Base-by-base conservation (phyloP, 495 filamentous ascomycete species). In the Tuber indicum region DNA sequence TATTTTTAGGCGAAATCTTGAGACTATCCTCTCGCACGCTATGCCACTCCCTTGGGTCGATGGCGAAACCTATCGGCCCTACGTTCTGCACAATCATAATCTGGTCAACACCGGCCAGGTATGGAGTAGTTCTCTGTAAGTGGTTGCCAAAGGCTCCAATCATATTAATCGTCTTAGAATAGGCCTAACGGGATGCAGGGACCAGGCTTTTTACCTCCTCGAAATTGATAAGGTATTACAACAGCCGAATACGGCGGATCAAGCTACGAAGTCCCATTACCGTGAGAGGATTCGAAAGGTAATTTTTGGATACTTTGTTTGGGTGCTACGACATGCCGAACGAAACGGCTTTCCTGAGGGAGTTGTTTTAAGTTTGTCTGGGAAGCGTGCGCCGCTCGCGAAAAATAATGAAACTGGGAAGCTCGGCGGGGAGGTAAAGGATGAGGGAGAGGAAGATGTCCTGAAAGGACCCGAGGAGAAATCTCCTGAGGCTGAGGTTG, bases 11-110 rank as follows among this genome's bases (percentile, higher is more conserved):
- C 52, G 52, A 32, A 62, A 62, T n/a, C 52, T 62, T 32, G 52
- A 62, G 52, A 62, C 52, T 62, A 62, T 62, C 26, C 52, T 62
- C 52, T 62, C 52, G n/a, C 52, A 62, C 14, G 52, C 52, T 26
- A 62, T 41, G 52, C 52, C 52, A 62, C n/a, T 62, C 0, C 52
- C 52, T 14, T 2, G 2, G n/a, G 4, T 62, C 1, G 12, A 32
- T 32, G 52, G 12, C n/a, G 52, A 62, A 26, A 5, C 1, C n/a
- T 62, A 62, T 12, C 52, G 14, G 52, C 52, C 52, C 26, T 62
- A 62, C 26, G 52, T 62, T 62, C n/a, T 62, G 0, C 52, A 62
- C 52, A n/a, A 62, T 62, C 52, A 62, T 32, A 9, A 62, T 16
- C 52, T 62, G n/a, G 16, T 32, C 2, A 62, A 62, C 32, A 62